Conservation (phyloP, 768 basidiomycete genomes). For the Tylopilus plumbeoviolaceoides region DNA sequence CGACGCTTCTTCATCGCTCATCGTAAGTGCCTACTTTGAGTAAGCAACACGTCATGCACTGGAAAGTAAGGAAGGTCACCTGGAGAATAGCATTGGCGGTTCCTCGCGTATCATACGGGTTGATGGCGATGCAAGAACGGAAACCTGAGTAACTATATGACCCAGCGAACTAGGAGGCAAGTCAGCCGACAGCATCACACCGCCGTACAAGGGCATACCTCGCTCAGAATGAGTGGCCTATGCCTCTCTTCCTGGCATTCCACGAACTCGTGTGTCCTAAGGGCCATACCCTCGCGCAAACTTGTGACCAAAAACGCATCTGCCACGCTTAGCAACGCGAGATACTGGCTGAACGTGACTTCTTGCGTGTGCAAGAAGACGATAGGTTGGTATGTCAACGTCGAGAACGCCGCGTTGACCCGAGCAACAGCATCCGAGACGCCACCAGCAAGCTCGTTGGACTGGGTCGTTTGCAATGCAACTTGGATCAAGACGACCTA, state of each 20-base stretch:
- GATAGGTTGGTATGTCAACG: constrained; percentile 82
- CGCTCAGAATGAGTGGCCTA: constrained; percentile 74
- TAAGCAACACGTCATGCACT: constrained; percentile 4
- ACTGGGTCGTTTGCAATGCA: constrained; percentile 76
- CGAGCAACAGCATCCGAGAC: constrained; percentile 70
- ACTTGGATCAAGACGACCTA: constrained; percentile 84
- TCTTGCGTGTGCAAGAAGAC: constrained; percentile 85
- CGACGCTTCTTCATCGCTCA: constrained; percentile 67
- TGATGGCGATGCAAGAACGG: too few species aligned
- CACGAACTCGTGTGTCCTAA: constrained; percentile 77
- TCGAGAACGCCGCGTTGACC: constrained; percentile 80
- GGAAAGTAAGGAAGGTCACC: constrained; percentile 5
- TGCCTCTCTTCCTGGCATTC: constrained; percentile 73
- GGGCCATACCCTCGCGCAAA: constrained; percentile 84
- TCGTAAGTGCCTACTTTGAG: constrained; percentile 54
- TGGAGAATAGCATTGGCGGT: constrained; percentile 77
- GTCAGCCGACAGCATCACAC: background rate
- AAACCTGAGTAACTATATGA: constrained; percentile 81
- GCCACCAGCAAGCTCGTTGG: constrained; percentile 68
- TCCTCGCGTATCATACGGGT: constrained; percentile 82
- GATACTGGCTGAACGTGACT: constrained; percentile 80
- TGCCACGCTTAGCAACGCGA: constrained; percentile 75
- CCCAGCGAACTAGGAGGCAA: constrained; percentile 63
- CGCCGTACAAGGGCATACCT: constrained; percentile 40
- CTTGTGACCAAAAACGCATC: constrained; percentile 85